phyloP scores from a whole-genome alignment of 1,139 yeast genomes.

The Yarrowia galli region DNA sequence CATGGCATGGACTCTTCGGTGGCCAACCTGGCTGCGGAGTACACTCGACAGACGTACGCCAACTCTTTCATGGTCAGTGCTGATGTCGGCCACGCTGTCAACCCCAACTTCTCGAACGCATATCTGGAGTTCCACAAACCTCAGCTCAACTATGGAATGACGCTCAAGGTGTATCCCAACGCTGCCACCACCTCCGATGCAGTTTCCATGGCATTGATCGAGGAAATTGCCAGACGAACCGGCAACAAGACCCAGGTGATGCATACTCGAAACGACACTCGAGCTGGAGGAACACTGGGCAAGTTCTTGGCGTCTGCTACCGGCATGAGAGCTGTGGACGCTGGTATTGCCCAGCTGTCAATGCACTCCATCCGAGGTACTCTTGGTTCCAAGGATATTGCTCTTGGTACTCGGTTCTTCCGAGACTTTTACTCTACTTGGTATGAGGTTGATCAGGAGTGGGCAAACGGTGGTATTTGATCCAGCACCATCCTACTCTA shows the following conservation, averaged over 20 bases:
- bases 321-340: slow-evolving; percentile 85
- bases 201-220: slow-evolving; percentile 69
- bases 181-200: slow-evolving; percentile 84
- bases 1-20: slow-evolving; percentile 62
- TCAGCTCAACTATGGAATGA: slow-evolving; percentile 75
- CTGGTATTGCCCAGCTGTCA: slow-evolving; percentile 91
- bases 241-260: slow-evolving; percentile 67
- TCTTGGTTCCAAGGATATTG: slow-evolving; percentile 84
- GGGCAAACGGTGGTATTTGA: slow-evolving; percentile 48
- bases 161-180: slow-evolving; percentile 75
- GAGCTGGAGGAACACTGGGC: slow-evolving; percentile 96
- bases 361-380: slow-evolving; percentile 98
- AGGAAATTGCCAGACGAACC: slow-evolving; percentile 67
- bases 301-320: slow-evolving; percentile 87
- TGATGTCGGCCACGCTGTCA: slow-evolving; percentile 95
- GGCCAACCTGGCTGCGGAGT: slow-evolving; percentile 52
- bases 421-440: slow-evolving; percentile 67
- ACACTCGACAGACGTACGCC: slow-evolving; percentile 50
- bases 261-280: slow-evolving; percentile 79
- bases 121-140: slow-evolving; percentile 81
- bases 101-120: slow-evolving; percentile 78
- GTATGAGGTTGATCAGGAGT: slow-evolving; percentile 50
- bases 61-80: slow-evolving; percentile 89
- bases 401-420: slow-evolving; percentile 69
- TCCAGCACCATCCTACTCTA: too few species aligned